phyloP scores from a whole-genome alignment of 2,329 filamentous ascomycete species.

The Pseudomassariella vexata region DNA sequence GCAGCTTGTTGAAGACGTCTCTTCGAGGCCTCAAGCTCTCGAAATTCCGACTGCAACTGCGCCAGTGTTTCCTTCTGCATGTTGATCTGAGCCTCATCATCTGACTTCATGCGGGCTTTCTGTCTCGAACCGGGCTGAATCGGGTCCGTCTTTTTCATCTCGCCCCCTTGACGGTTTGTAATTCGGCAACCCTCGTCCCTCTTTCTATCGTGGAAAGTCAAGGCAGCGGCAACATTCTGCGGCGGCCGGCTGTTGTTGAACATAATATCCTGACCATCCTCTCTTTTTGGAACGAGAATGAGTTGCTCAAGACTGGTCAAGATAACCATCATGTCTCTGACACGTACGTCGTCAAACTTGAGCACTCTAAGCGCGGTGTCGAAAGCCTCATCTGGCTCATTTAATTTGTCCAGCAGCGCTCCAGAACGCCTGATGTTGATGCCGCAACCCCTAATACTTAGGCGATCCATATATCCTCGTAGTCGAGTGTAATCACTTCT shows the following conservation, averaged over 20 bases:
- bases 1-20: slow-evolving; percentile 40
- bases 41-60: slow-evolving; percentile 50
- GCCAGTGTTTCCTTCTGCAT: slow-evolving; percentile 43
- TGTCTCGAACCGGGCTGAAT: slow-evolving; percentile 35
- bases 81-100: slow-evolving; percentile 61
- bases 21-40: slow-evolving; percentile 42
- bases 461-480: slow-evolving; percentile 55
- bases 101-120: slow-evolving; percentile 81
- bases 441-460: slow-evolving; percentile 40
- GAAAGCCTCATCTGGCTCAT: slow-evolving; percentile 68
- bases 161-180: slow-evolving; percentile 32
- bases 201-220: slow-evolving; percentile 59
- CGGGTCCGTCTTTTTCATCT: slow-evolving; percentile 2
- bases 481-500: slow-evolving; percentile 71
- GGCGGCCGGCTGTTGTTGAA: slow-evolving; percentile 53
- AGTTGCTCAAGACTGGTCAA: slow-evolving; percentile 77
- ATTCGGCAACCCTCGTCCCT: slow-evolving; percentile 57
- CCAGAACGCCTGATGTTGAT: slow-evolving; percentile 59
- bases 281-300: slow-evolving; percentile 65
- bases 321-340: slow-evolving; percentile 80
- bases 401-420: slow-evolving; percentile 50
- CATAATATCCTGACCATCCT: slow-evolving; percentile 65
- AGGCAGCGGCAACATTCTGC: slow-evolving; percentile 66
- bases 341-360: slow-evolving; percentile 72
- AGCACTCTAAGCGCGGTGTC: slow-evolving; percentile 77